Base-by-base conservation (phyloP, 108 stramenopile species). In the Pseudonitzschia multiseries region DNA sequence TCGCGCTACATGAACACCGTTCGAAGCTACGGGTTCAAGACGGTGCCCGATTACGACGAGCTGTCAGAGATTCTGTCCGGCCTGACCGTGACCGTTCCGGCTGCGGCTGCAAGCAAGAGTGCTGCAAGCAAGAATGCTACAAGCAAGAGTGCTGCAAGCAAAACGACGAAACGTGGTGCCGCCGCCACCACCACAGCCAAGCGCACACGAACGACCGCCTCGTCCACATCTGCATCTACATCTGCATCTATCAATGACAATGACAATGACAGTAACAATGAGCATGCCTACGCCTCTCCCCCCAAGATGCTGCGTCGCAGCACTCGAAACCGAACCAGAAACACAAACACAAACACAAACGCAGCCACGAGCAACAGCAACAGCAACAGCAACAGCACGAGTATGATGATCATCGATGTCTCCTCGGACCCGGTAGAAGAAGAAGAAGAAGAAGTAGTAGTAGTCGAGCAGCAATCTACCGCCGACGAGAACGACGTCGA, bases 1-100 rank as follows among this genome's bases (percentile, higher is more conserved):
- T 54, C 41, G 29, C 50, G 83, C 33, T 87, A 79, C 52, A 73
- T 89, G 31, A 67, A 75, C 17, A 36, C 42, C 4, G 84, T 90
- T 51, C 79, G 71, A 54, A 60, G n/a, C 0, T 77, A 88, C 64
- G 71, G 67, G 4, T 93, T 79, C 79, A 81, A 85, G 62, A 75
- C 81, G 24, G 75, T 77, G 27, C 92, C 92, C 9, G 79, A 90
- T 57, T 93, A 88, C 65, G 83, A 93, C 2, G 57, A 61, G 6
- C 61, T 93, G 17, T 46, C 74, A 9, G 31, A 56, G 0, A 62
- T 78, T 51, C 52, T 85, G 2, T 20, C 46, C 27, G 42, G 68
- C 24, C 44, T 82, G 0, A 73, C 68, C 14, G 59, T 82, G 0
- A 73, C 68, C 14, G 59, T 74, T 24, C 61, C 79, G 12, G 52